These are phyloP conservation scores for Aristolochia californica DNA, from an alignment of 164 flowering plant species.

Conservation along the genomic window DNA sequence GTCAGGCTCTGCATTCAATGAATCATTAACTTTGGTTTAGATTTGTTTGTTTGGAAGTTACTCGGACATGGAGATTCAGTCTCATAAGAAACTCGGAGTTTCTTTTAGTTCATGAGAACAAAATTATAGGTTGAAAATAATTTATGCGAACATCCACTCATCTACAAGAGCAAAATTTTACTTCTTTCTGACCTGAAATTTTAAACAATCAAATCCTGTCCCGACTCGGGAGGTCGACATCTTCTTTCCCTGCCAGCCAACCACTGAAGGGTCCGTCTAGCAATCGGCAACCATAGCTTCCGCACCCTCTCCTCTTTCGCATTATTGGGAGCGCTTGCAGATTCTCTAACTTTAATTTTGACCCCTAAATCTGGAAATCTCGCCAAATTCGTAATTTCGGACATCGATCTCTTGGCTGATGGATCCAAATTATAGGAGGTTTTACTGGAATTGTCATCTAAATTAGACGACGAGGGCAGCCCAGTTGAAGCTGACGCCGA, in stretches of 20 bases:
- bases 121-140: too few species aligned
- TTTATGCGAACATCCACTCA: too few species aligned
- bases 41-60: too few species aligned
- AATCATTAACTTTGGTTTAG: too few species aligned
- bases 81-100: too few species aligned
- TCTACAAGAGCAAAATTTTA: too few species aligned
- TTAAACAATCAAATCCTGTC: constrained; percentile 5
- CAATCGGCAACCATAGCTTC: constrained; percentile 37
- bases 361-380: constrained; percentile 23
- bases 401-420: constrained; percentile 48
- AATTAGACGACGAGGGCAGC: not conserved
- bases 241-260: constrained; percentile 25
- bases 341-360: constrained; percentile 1
- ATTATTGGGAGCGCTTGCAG: not conserved
- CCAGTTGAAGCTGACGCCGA: constrained; percentile 4
- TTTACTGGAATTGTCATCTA: constrained; percentile 1
- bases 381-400: constrained; percentile 54
- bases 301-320: constrained; percentile 25
- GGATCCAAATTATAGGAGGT: constrained; percentile 15
- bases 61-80: too few species aligned
- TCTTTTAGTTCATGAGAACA: too few species aligned
- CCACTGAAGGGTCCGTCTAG: constrained; percentile 28
- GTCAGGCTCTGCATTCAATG: too few species aligned
- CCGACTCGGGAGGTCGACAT: not conserved
- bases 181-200: too few species aligned